These are phyloP conservation scores for Pythium phragmiticola DNA, from an alignment of 352 stramenopile species.

Conservation along the genomic window DNA sequence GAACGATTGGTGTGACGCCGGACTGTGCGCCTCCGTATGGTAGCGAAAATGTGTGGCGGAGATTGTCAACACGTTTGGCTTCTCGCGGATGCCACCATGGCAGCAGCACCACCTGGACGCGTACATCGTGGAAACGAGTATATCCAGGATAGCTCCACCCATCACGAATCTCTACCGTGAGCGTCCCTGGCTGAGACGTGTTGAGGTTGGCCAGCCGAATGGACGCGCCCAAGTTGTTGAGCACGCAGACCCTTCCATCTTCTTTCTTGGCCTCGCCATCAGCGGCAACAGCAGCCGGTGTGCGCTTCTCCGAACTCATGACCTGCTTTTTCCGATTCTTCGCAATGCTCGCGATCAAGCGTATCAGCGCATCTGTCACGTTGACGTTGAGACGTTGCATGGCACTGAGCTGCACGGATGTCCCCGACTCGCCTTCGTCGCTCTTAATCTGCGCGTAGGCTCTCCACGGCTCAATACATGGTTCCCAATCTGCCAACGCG, in stretches of 20 bases:
- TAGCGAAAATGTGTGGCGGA: constrained; percentile 80
- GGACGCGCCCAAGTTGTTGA: constrained; percentile 86
- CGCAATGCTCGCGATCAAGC: constrained; percentile 74
- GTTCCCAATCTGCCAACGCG: constrained; percentile 84
- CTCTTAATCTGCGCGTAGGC: constrained; percentile 66
- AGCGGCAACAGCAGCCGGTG: constrained; percentile 69
- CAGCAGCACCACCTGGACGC: constrained; percentile 78
- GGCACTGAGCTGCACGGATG: constrained; percentile 74
- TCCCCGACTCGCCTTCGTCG: constrained; percentile 49
- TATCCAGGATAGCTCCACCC: constrained; percentile 84
- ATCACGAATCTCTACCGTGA: constrained; percentile 82
- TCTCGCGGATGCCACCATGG: constrained; percentile 87
- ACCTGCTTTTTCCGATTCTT: constrained; percentile 77
- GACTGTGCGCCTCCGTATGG: constrained; percentile 84
- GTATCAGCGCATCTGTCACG: constrained; percentile 80
- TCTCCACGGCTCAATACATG: constrained; percentile 84
- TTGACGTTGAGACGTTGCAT: constrained; percentile 88
- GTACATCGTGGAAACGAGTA: constrained; percentile 83
- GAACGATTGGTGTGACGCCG: constrained; percentile 82
- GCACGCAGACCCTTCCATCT: constrained; percentile 80
- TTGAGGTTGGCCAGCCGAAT: constrained; percentile 89
- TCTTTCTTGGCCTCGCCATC: constrained; percentile 84
- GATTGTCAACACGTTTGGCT: constrained; percentile 62
- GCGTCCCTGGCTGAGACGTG: constrained; percentile 74
- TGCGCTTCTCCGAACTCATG: constrained; percentile 70